Base-by-base conservation (phyloP, 257 asterid species). In the Echites panduratus region DNA sequence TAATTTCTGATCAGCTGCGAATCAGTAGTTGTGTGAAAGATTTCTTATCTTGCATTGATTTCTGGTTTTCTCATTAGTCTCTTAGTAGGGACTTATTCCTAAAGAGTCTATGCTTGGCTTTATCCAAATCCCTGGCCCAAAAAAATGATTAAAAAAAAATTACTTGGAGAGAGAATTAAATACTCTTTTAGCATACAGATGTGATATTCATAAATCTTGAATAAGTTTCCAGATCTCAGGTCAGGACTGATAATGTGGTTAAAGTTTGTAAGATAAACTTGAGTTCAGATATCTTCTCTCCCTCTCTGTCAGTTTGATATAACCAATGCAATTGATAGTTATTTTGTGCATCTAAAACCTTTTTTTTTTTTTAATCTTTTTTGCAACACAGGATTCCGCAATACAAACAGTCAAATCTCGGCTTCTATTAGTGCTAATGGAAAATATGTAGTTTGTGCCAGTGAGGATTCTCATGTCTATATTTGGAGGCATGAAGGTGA, bases 381-480 rank as follows among this genome's bases (percentile, higher is more conserved):
- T 4, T 52, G n/a, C 76, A 73, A 77, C 89, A 78, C 89, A 91
- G 99, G 99, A 24, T 90, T 95, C 73, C 97, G 84, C 41, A 95
- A 95, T 78, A 82, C 96, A 7, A 85, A 84, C 83, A 95, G 97
- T 85, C 99, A 90, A 85, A 95, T 92, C 41, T 92, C 98, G 54
- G 97, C 97, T 66, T 95, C 98, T 40, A 77, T 95, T 64, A 81
- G 96, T 64, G 86, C 98, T 22, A 85, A 90, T 47, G 98, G 99
- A 2, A 95, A 87, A 79, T 87, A 95, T 61, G 92, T 85, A 38
- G 82, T 95, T 68, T 87, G 94, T 52, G 99, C 99, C 47, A 95
- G 99, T 47, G 99, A 92, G 85, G 99, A 86, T 82, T 95, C 99
- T 5, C 80, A 82, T 47, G 97, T 95, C n/a, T 92, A 90, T 65